A percentile compares a stretch with the other conserved stretches of the same genome.
Conservation (phyloP, 192 early-diverging fungal species). For the Umbelopsis sp. region DNA sequence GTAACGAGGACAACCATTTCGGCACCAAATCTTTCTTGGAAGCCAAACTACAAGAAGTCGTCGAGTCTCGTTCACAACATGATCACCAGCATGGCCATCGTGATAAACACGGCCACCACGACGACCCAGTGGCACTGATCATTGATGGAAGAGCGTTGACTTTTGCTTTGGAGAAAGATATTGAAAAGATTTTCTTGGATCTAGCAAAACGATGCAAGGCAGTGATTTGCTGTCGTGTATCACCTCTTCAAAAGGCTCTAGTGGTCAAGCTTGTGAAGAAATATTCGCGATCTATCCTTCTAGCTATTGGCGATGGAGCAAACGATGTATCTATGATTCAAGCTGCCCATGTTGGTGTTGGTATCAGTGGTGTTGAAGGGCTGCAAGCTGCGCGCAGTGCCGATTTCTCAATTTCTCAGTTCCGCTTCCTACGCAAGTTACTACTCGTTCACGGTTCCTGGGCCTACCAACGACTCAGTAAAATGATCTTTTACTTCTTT, state of each 20-base stretch:
- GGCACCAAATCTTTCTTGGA: constrained; percentile 92
- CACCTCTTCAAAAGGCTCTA: constrained; percentile 96
- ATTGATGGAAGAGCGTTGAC: constrained; percentile 94
- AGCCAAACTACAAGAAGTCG: constrained; percentile 82
- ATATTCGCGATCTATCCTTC: constrained; percentile 81
- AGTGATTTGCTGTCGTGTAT: constrained; percentile 98
- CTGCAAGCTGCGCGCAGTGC: constrained; percentile 95
- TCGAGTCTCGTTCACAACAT: constrained; percentile 44
- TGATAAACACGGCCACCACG: constrained; percentile 40
- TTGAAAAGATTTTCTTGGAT: constrained; percentile 81
- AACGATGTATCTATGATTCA: constrained; percentile 99
- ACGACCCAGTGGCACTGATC: constrained; percentile 79
- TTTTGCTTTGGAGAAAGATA: constrained; percentile 89
- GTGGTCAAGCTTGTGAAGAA: constrained; percentile 98
- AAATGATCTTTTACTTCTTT: constrained; percentile 96
- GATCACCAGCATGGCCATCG: constrained; percentile 36
- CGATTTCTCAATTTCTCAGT: constrained; percentile 99
- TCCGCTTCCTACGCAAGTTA: constrained; percentile 92
- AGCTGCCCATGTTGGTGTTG: constrained; percentile 97
- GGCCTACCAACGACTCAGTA: constrained; percentile 94
- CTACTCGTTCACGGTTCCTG: constrained; percentile 96
- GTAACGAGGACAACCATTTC: constrained; percentile 89
- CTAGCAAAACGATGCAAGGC: constrained; percentile 92
- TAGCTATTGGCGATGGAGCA: constrained; percentile 98
- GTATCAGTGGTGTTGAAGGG: constrained; percentile 95